These are phyloP conservation scores for Hypoxylon lienhwacheense DNA, from an alignment of 495 filamentous ascomycete species.

Conservation along the genomic window DNA sequence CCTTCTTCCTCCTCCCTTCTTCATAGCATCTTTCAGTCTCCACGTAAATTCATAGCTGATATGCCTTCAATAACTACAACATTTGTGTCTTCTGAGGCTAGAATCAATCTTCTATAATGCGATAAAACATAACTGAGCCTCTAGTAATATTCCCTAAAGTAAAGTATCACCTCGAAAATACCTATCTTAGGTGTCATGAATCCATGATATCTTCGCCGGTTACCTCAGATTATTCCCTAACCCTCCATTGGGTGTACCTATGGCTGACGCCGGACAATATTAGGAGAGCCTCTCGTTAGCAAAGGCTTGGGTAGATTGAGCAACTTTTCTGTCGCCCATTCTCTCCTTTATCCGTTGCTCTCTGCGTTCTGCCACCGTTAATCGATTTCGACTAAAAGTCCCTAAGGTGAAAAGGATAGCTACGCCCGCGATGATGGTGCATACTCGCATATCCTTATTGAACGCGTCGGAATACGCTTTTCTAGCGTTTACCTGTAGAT, in stretches of 20 bases:
- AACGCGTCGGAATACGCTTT: constrained; percentile 45
- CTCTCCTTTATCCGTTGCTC: constrained; percentile 22
- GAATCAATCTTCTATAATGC: no score
- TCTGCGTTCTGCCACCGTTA: constrained; percentile 29
- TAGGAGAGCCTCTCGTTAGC: neutral
- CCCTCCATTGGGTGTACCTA: no score
- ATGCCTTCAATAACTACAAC: no score
- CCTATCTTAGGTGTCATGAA: no score
- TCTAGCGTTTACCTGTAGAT: constrained; percentile 25
- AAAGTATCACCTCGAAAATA: neutral
- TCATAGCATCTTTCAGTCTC: no score
- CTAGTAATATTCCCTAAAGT: no score
- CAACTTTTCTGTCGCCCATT: constrained; percentile 2
- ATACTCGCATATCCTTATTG: constrained; percentile 44
- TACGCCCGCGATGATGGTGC: constrained; percentile 39
- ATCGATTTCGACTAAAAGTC: constrained; percentile 35
- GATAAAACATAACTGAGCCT: no score
- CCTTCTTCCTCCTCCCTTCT: neutral
- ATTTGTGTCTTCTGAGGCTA: no score
- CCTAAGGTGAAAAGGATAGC: constrained; percentile 38
- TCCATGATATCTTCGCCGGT: no score
- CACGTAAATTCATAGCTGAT: no score
- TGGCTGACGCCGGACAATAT: no score
- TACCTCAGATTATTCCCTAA: no score
- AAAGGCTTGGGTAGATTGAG: constrained; percentile 1